These are phyloP conservation scores for Suhomyces tanzawaensis DNA, from an alignment of 805 yeast species.

Conservation along the genomic window DNA sequence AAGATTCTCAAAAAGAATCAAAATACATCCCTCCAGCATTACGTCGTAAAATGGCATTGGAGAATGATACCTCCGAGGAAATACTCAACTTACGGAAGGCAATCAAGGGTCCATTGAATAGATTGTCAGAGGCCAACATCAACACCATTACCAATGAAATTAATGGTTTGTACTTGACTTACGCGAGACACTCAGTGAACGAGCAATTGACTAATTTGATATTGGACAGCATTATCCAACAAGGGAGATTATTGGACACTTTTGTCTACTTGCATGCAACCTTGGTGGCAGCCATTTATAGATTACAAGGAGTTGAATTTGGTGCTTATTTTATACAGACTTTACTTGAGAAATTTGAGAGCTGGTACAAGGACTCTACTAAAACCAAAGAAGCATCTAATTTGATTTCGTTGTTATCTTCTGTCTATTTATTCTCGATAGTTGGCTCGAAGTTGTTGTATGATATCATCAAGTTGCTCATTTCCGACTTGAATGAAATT, in stretches of 20 bases:
- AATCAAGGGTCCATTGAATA: constrained; percentile 82
- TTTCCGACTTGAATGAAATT: constrained; percentile 57
- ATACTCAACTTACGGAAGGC: constrained; percentile 51
- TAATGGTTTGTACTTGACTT: constrained; percentile 55
- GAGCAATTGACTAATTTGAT: constrained; percentile 63
- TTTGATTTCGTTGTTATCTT: constrained; percentile 68
- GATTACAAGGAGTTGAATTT: constrained; percentile 79
- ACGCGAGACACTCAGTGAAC: constrained; percentile 80
- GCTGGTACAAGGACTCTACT: constrained; percentile 26
- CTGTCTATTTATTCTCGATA: constrained; percentile 74
- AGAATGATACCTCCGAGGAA: constrained; percentile 38
- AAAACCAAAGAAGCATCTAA: constrained; percentile 56
- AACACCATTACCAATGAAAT: constrained; percentile 67
- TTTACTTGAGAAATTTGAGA: constrained; percentile 67
- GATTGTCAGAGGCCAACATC: constrained; percentile 84
- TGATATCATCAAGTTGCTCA: constrained; percentile 62
- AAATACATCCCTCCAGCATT: constrained; percentile 84
- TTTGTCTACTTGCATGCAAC: constrained; percentile 80
- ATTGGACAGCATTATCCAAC: constrained; percentile 59
- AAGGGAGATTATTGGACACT: constrained; percentile 69
- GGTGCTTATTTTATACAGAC: constrained; percentile 85
- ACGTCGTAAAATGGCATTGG: constrained; percentile 52
- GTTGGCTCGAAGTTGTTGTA: constrained; percentile 73
- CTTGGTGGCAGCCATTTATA: constrained; percentile 69
- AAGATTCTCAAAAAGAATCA: constrained; percentile 28